Base-by-base conservation (phyloP, 495 filamentous ascomycete species). In the Hyphodiscus hymeniophilus region DNA sequence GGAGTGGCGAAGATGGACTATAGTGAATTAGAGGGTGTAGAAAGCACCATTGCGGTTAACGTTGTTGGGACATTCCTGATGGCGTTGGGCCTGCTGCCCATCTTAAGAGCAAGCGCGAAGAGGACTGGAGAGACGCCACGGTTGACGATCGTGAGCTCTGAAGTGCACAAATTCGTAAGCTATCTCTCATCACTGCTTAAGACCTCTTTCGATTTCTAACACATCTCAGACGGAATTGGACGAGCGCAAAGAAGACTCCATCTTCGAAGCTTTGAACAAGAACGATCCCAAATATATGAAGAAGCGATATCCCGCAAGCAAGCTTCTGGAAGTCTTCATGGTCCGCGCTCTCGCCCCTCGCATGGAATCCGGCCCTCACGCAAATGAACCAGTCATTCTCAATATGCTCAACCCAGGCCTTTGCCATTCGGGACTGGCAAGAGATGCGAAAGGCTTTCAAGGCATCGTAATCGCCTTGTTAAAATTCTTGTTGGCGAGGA, bases 351-450 rank as follows among this genome's bases (percentile, higher is more conserved):
- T 20, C 18, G n/a, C n/a, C n/a, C 12, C 13, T n/a, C n/a, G 18
- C 7, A 38, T 16, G 34, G 17, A 6, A 11, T 15, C 34, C 34
- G 12, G n/a, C 8, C 2, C n/a, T 15, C 34, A 38, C 8, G n/a
- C n/a, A 38, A 4, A 15, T 2, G 45, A 48, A 12, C 51, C 56
- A 2, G n/a, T 38, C 2, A 38, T 15, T 20, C n/a, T 38, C n/a
- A 38, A 38, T 6, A 13, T 11, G 10, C 4, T 38, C 4, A 38
- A 38, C 17, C n/a, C 34, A 6, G n/a, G n/a, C 13, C 17, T 38
- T 2, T 38, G n/a, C n/a, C n/a, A 38, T 7, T 16, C 3, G n/a
- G 34, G 7, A 7, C 34, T 38, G n/a, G 13, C 34, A 20, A 15
- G 34, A 16, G n/a, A 6, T 2, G n/a, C n/a, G n/a, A 11, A 20